Evolutionary conservation across 179 eudicot genomes (phyloP).

Genomic region (Spinacia oleracea): DNA sequence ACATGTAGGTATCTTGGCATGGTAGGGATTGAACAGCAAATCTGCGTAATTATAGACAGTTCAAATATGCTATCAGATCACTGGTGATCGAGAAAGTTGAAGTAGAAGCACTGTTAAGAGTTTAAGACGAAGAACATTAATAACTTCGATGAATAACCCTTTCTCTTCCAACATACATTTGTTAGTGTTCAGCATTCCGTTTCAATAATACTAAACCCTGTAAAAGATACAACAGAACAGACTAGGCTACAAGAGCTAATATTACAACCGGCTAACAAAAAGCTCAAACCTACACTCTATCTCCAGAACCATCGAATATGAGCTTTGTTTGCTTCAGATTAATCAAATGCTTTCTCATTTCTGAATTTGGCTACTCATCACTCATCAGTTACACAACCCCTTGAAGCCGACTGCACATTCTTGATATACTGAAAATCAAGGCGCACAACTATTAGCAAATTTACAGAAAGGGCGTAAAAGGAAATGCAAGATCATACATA

Average conservation of each 20-base stretch:
- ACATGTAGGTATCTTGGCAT: no score
- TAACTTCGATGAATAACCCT: background rate
- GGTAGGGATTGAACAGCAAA: no score
- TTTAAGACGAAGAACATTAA: background rate
- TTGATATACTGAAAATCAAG: conserved; percentile 66
- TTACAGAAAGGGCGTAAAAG: background rate
- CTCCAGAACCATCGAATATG: conserved; percentile 3
- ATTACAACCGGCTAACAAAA: conserved; percentile 13
- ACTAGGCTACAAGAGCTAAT: conserved; percentile 16
- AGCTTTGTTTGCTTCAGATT: conserved; percentile 2
- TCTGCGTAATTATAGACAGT: no score
- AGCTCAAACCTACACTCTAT: background rate
- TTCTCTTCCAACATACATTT: no score
- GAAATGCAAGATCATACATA: conserved; percentile 27
- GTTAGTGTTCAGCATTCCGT: background rate
- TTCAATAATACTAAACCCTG: background rate
- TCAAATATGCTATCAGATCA: no score
- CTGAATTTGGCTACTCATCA: conserved; percentile 74
- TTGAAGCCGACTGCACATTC: conserved; percentile 85
- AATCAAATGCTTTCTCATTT: background rate
- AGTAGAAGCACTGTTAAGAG: no score
- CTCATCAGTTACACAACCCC: conserved; percentile 92
- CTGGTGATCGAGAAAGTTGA: no score
- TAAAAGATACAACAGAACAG: conserved; percentile 1
- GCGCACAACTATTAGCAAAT: conserved; percentile 15